Percentiles rank a stretch among this genome's conserved stretches.
Conservation (phyloP, 2,329 filamentous ascomycete genomes). For the Nemania sp. region DNA sequence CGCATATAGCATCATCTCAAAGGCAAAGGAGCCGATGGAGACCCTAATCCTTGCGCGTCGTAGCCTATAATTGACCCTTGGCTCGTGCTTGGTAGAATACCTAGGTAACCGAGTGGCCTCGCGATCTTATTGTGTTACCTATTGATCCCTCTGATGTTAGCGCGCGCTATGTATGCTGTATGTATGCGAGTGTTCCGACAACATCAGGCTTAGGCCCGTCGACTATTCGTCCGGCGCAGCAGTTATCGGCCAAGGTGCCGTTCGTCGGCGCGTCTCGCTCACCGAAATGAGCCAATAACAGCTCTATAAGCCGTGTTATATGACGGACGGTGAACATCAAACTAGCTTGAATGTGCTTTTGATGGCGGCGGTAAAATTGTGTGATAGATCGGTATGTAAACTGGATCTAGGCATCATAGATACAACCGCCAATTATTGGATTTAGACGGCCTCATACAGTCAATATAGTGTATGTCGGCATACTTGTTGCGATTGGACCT, state of each 20-base stretch:
- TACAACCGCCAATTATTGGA: neutral
- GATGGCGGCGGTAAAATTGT: neutral
- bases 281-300: conserved; percentile 27
- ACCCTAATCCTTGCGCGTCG: neutral
- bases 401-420: neutral
- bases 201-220: neutral
- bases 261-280: conserved; percentile 34
- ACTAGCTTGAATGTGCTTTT: conserved; percentile 7
- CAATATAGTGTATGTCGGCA: neutral
- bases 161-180: conserved; percentile 6
- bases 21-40: neutral
- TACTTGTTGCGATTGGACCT: neutral
- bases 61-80: neutral
- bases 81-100: neutral
- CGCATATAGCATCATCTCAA: neutral
- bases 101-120: neutral
- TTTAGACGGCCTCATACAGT: neutral
- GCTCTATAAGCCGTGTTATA: conserved; percentile 11
- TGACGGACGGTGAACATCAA: neutral
- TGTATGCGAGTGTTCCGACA: neutral
- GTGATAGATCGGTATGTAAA: neutral
- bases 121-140: neutral
- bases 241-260: conserved; percentile 23
- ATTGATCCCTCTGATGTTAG: conserved; percentile 15
- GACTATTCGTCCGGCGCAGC: neutral